Evolutionary conservation across 148 eudicot species (phyloP).

Genomic region (Cornus kousa): DNA sequence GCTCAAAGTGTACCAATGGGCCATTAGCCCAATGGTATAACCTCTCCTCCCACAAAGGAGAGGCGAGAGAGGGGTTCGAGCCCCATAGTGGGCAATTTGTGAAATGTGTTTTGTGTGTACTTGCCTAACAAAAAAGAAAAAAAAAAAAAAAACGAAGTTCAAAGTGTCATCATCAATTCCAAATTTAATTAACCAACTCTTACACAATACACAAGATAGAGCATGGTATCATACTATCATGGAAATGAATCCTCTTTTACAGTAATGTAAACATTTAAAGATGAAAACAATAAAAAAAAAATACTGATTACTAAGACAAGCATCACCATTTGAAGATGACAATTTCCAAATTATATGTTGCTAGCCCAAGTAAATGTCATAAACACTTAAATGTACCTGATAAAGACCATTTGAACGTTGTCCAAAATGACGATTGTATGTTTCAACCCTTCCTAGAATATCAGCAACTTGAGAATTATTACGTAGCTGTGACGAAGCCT

Average conservation of each 20-base stretch:
- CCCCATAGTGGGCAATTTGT: too few species aligned
- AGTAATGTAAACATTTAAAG: too few species aligned
- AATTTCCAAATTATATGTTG: not conserved
- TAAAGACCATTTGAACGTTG: conserved; percentile 48
- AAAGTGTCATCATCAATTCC: not conserved
- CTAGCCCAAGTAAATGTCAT: not conserved
- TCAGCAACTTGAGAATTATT: conserved; percentile 47
- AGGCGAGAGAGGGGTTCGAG: too few species aligned
- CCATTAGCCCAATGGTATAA: too few species aligned
- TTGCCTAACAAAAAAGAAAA: too few species aligned
- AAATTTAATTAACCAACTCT: not conserved
- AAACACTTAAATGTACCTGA: conserved; percentile 47
- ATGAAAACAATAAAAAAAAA: too few species aligned
- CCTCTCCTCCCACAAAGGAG: too few species aligned
- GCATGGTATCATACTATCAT: not conserved
- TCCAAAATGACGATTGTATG: conserved; percentile 79
- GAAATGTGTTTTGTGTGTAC: too few species aligned
- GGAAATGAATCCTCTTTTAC: not conserved
- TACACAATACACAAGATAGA: not conserved
- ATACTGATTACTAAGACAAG: not conserved
- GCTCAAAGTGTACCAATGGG: too few species aligned
- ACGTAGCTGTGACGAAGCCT: conserved; percentile 47
- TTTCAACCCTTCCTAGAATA: conserved; percentile 53
- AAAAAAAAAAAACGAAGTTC: not conserved
- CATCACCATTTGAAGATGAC: not conserved